Evolutionary conservation across 2,329 filamentous ascomycete species (phyloP), one percentile per base, ranked within the genome.

Genomic region (Diaporthe sp.): DNA sequence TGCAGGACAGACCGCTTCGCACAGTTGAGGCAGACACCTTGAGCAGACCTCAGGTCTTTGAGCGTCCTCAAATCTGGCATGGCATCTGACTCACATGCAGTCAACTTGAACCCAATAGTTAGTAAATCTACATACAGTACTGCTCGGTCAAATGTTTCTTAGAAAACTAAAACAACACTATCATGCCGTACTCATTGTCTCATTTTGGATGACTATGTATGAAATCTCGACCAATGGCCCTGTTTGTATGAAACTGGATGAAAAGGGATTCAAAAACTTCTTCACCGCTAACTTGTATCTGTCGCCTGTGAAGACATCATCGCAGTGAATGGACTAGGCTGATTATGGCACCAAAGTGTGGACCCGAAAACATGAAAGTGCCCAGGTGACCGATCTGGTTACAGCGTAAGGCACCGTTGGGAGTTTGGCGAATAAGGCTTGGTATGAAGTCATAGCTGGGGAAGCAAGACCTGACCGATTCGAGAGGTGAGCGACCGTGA

Each of bases 371-470:
- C 47, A 50, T 50, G 47, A n/a, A 10, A 25, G 22, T 50, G n/a
- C n/a, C n/a, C n/a, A n/a, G n/a, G n/a, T n/a, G 47, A 25, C n/a
- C n/a, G 47, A n/a, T 52, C n/a, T 25, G 47, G n/a, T 15, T 15
- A n/a, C 47, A n/a, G n/a, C n/a, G 25, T 52, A 25, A 50, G 15
- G 2, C 35, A 61, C 35, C 9, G 25, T 15, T 9, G 38, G 40
- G 58, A 61, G n/a, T 8, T 30, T 42, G 3, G n/a, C 42, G 60
- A 47, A 25, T 19, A 25, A 66, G 61, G 61, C 61, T 66, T 66
- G 61, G 61, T 66, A 66, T 66, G 61, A 66, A 66, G 61, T 66
- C 61, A 66, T 66, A 66, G 28, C 61, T 66, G 42, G 42, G 19
- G 0, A 50, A 66, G 42, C 12, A 47, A 66, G 25, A 30, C 33